Percentiles rank a stretch among this genome's conserved stretches.
These are phyloP conservation scores for Nemania sp. DNA, from an alignment of 2,329 filamentous ascomycete genomes.

Conservation along the genomic window DNA sequence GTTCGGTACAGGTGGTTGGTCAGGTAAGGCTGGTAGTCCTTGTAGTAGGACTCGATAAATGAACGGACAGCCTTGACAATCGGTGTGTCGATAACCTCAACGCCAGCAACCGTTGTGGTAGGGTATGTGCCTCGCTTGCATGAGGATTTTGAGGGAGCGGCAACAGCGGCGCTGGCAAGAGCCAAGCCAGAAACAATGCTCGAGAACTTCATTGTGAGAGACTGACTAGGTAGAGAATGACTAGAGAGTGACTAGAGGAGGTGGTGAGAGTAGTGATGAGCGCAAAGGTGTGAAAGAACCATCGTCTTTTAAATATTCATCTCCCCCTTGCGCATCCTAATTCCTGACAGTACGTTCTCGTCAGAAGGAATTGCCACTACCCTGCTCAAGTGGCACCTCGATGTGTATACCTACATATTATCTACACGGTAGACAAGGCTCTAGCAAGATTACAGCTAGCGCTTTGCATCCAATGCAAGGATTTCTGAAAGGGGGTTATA, in stretches of 20 bases:
- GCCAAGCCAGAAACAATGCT: constrained; percentile 32
- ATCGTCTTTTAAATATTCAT: constrained; percentile 26
- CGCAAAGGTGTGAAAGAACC: background rate
- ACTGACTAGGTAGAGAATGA: background rate
- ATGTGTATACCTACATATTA: background rate
- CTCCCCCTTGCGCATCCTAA: background rate
- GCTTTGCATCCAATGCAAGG: background rate
- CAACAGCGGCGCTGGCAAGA: constrained; percentile 26
- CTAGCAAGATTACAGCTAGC: constrained; percentile 1
- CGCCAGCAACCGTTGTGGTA: constrained; percentile 33
- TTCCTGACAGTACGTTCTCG: background rate
- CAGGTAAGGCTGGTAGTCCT: constrained; percentile 37
- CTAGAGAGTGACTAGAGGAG: constrained; percentile 3
- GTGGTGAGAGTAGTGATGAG: background rate
- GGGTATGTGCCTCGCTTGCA: constrained; percentile 12
- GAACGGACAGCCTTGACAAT: constrained; percentile 28
- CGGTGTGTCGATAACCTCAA: constrained; percentile 35
- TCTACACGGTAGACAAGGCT: background rate
- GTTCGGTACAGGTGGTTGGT: constrained; percentile 32
- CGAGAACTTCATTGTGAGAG: constrained; percentile 36
- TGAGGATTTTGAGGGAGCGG: background rate
- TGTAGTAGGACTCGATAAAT: constrained; percentile 33
- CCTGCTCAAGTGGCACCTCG: background rate
- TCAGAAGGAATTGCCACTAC: constrained; percentile 4
- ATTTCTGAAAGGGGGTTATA: background rate